A percentile compares a stretch with the other conserved stretches of the same genome.
Evolutionary conservation across 805 yeast species (phyloP).

Genomic region (Spathaspora boniae): DNA sequence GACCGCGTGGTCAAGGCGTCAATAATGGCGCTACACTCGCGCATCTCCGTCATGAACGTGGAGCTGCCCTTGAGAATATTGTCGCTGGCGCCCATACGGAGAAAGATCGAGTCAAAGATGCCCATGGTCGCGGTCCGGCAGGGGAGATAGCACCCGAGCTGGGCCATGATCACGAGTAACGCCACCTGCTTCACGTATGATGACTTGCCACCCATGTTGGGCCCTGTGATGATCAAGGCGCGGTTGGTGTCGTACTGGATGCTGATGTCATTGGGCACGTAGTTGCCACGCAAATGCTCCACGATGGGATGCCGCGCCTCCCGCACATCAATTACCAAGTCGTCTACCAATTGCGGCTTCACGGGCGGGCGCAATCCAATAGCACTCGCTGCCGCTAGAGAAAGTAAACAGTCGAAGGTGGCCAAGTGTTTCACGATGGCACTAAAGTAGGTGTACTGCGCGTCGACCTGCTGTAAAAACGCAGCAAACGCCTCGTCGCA

Average conservation of each 20-base stretch:
- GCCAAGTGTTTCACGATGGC: constrained; percentile 48
- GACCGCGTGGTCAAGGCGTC: constrained; percentile 51
- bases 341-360: constrained; percentile 46
- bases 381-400: constrained; percentile 60
- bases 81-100: constrained; percentile 86
- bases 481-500: constrained; percentile 46
- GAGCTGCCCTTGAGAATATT: constrained; percentile 71
- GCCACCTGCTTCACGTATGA: constrained; percentile 75
- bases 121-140: constrained; percentile 60
- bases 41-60: constrained; percentile 77
- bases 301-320: constrained; percentile 68
- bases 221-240: constrained; percentile 70
- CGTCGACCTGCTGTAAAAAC: constrained; percentile 36
- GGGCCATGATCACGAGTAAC: constrained; percentile 65
- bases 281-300: constrained; percentile 44
- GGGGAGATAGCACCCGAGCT: constrained; percentile 74
- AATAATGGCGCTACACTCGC: constrained; percentile 60
- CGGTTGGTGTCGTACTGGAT: constrained; percentile 48
- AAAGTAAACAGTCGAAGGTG: constrained; percentile 60
- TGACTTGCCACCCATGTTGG: constrained; percentile 87
- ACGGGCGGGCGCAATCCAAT: constrained; percentile 39
- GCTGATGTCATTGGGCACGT: constrained; percentile 64
- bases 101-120: constrained; percentile 70
- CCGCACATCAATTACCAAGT: constrained; percentile 42
- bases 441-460: constrained; percentile 31